Evolutionary conservation across 305 asterid genomes (phyloP), one percentile per base, ranked within the genome.

Genomic region (Fraxinus dipetala): DNA sequence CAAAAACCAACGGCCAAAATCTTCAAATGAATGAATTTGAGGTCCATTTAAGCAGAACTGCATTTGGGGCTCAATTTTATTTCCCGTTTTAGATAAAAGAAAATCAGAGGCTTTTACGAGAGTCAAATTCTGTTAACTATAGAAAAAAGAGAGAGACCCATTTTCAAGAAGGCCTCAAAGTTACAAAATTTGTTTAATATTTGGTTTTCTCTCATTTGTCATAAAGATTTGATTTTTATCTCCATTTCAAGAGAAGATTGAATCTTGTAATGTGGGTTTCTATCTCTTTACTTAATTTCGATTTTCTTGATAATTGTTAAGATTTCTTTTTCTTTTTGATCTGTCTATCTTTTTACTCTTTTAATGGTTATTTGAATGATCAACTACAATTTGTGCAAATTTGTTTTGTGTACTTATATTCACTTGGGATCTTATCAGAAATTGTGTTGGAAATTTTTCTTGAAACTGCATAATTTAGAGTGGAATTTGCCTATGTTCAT

Each of bases 61-160:
- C 67, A 76, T 76, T 43, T 76, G 79, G 26, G 79, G 69, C 70
- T 30, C 20, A 13, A 18, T 76, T 76, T 76, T 8, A 11, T 48
- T 13, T 45, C 69, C 67, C 35, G 13, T 76, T 45, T 20, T 76
- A 75, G 5, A 10, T 35, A n/a, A n/a, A n/a, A 48, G 78, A 28
- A 28, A 75, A 13, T 48, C 59, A 48, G 31, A 22, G 72, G 72
- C 31, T 63, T 63, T 63, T 24, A 14, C 13, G 65, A 43, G 36
- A 38, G n/a, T 1, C 31, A 40, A 51, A 43, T 63, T 22, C 72
- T 63, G 13, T 61, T 63, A 63, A 22, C 72, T 20, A 63, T 8
- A 22, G 14, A 18, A 22, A 59, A 59, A 26, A 6, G 26, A 24
- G 26, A 24, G 26, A 24, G 26, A 24, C 26, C 26, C 26, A 24